Evolutionary conservation across 1,139 yeast species (phyloP).

Genomic region (Suhomyces panamericanus): DNA sequence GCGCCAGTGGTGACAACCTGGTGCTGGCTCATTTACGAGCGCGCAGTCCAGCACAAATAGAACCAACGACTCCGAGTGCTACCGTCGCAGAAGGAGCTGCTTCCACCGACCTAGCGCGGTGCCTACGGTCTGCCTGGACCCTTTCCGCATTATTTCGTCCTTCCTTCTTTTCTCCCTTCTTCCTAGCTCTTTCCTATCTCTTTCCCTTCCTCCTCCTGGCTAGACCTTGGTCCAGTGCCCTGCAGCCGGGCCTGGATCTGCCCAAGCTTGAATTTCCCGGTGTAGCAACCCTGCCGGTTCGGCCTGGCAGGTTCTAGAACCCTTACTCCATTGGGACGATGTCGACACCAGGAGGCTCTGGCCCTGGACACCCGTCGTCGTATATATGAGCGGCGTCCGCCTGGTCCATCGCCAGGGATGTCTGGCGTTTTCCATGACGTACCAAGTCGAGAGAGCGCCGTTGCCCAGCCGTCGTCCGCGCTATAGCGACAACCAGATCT

Average conservation of each 20-base stretch:
- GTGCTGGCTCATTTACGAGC: too few relatives aligned
- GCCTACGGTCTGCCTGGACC: too few relatives aligned
- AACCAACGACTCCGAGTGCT: too few relatives aligned
- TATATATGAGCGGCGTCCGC: conserved; percentile 5
- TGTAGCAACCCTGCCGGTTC: conserved; percentile 8
- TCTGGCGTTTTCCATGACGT: conserved; percentile 7
- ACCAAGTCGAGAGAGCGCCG: conserved; percentile 7
- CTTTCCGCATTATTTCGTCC: background rate
- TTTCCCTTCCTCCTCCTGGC: background rate
- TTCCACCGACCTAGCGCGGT: too few relatives aligned
- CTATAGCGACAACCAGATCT: conserved; percentile 34
- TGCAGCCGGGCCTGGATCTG: conserved; percentile 2
- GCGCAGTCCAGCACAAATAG: too few relatives aligned
- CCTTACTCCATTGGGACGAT: conserved; percentile 1
- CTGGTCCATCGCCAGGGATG: conserved; percentile 6
- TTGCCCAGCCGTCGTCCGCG: background rate
- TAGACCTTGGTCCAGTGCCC: background rate
- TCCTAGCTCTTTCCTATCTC: background rate
- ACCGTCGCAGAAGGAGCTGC: too few relatives aligned
- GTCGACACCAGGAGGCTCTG: background rate
- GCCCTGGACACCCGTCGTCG: too few relatives aligned
- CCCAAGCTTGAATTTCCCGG: conserved; percentile 5
- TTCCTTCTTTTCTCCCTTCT: background rate
- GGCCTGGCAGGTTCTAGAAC: conserved; percentile 10
- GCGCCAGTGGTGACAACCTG: too few relatives aligned